These are phyloP conservation scores for Juglanconis sp. DNA, from an alignment of 2,329 filamentous ascomycete species.

Conservation along the genomic window DNA sequence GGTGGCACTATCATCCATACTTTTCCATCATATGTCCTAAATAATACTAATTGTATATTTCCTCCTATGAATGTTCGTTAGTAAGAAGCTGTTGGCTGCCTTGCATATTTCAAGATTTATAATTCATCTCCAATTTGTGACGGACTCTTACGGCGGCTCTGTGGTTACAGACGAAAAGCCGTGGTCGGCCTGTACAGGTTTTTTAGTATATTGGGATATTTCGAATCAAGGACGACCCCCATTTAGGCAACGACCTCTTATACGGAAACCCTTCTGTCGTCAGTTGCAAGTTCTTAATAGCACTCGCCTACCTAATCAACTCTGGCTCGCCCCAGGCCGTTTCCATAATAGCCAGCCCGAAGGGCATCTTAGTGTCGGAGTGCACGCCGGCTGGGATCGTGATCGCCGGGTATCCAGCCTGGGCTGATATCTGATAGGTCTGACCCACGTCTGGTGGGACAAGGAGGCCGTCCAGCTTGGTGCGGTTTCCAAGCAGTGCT, in stretches of 20 bases:
- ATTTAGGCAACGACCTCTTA: conserved; percentile 48
- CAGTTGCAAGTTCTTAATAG: conserved; percentile 57
- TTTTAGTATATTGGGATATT: conserved; percentile 37
- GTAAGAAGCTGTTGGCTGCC: too few relatives aligned
- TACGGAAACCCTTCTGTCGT: conserved; percentile 37
- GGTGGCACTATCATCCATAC: too few relatives aligned
- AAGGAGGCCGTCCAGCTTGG: conserved; percentile 58
- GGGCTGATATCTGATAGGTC: conserved; percentile 66
- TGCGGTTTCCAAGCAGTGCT: conserved; percentile 3
- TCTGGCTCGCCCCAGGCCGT: conserved; percentile 59
- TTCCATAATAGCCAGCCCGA: conserved; percentile 55
- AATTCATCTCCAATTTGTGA: too few relatives aligned
- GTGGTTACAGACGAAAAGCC: too few relatives aligned
- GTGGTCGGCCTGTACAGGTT: too few relatives aligned
- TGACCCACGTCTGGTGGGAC: conserved; percentile 68
- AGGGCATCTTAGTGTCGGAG: conserved; percentile 54
- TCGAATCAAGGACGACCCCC: conserved; percentile 47
- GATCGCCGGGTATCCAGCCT: conserved; percentile 72
- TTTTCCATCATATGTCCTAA: too few relatives aligned
- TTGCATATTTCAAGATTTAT: too few relatives aligned
- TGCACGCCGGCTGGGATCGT: conserved; percentile 63
- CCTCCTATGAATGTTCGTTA: too few relatives aligned
- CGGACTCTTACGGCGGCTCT: too few relatives aligned
- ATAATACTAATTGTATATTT: too few relatives aligned
- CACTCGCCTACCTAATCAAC: conserved; percentile 59